Base-by-base conservation (phyloP, 192 early-diverging fungal genomes). In the Dissophora ornata region DNA sequence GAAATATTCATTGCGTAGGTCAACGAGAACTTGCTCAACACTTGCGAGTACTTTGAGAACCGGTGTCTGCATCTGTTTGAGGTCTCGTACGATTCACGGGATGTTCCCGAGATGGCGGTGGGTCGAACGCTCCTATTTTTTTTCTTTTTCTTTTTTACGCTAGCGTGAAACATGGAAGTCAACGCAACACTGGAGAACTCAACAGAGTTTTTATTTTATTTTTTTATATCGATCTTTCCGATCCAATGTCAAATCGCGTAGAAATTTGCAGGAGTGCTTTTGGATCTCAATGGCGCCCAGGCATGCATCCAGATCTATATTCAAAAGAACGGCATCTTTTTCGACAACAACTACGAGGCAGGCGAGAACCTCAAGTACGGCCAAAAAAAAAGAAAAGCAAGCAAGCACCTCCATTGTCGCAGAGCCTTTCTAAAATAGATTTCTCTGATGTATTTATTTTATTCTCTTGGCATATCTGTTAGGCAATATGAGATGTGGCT, bases 291-390 rank as follows among this genome's bases (percentile, higher is more conserved):
- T 81, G 93, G 91, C 33, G 94, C 93, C 4, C 68, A 63, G 30
- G 77, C 85, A 16, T 89, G 87, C 59, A 88, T 93, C 42, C 87
- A 92, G 57, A 84, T 91, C 1, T 95, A 91, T 70, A 89, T 95
- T 47, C 90, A 93, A 25, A 95, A 95, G 64, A 91, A 93, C 67
- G 91, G 89, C 41, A 88, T 95, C 25, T 95, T 95, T 57, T 95
- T 90, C 66, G 94, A 95, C 78, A 84, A 89, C 52, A 89, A 90
- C 25, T 84, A 79, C 44, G 65, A 82, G 41, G 71, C 86, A 15
- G 56, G 81, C 34, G 87, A 83, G 53, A 88, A 88, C 56, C 81
- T 88, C 45, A 73, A 69, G 84, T 88, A 82, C 47, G 68, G 34
- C 16, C 36, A 38, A 13, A 9, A 13, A 38, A 38, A 38, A 38